Base-by-base conservation (phyloP, 352 stramenopile genomes). In the Pythium plurisporium region DNA sequence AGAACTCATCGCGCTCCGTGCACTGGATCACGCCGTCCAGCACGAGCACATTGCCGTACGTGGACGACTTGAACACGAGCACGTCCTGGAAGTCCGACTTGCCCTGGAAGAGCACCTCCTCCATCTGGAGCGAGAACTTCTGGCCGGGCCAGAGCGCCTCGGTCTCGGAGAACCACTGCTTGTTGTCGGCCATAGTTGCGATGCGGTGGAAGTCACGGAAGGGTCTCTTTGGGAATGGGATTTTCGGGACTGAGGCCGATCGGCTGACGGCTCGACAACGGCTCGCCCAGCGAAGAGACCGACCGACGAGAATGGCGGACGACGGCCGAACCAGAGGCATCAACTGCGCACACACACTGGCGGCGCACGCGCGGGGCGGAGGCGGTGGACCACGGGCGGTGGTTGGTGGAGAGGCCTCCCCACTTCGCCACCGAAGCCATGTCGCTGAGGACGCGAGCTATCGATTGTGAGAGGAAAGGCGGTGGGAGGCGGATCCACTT, bases 21-120 rank as follows among this genome's bases (percentile, higher is more conserved):
- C 97, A 83, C 79, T 99, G 97, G 79, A 99, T 99, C 44, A 99
- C 96, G 47, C 96, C 97, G 75, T 99, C 97, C 31, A 99, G 82
- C 41, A 99, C 95, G n/a, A 99, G 83, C 37, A 99, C 96, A 65
- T 94, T 96, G 46, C 97, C 97, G 73, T 99, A 98, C 34, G 91
- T 97, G 41, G 82, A 70, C n/a, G 92, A 98, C 71, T 99, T 87
- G 79, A 99, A 99, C n/a, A 99, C 96, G 22, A 99, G 82, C 47
- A 99, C 86, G 73, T 99, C 96, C 59, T 98, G 84, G 59, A 97
- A 98, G 76, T 98, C 90, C 40, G 95, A 98, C 76, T 98, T 97
- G 57, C 91, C 95, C 34, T 95, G 86, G 82, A 96, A 98, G 7
- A 99, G 76, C 29, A 96, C 81, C 41, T 98, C 69, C 53, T 98